Conservation (phyloP, 352 stramenopile species). For the Phytophthora aleatoria region DNA sequence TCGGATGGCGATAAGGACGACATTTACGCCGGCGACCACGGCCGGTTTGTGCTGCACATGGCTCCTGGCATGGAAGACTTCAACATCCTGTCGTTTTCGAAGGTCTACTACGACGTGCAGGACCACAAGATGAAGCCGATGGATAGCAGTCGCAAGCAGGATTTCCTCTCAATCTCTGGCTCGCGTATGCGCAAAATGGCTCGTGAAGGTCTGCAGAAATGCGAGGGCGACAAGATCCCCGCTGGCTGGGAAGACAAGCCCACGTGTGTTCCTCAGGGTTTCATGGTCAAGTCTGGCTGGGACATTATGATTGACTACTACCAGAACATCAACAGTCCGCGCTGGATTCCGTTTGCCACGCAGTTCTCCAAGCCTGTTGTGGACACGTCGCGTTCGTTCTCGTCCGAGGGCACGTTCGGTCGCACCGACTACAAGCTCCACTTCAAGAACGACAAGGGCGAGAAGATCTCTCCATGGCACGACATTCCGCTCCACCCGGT, state of each 20-base stretch:
- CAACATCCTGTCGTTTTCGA: conserved; percentile 95
- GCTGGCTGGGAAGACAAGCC: conserved; percentile 75
- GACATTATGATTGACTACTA: conserved; percentile 99
- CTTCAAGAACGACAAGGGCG: conserved; percentile 69
- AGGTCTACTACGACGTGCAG: conserved; percentile 97
- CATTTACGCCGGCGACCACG: conserved; percentile 97
- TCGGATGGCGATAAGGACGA: conserved; percentile 94
- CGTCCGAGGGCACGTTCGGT: conserved; percentile 70
- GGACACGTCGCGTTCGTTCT: conserved; percentile 52
- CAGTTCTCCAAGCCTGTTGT: conserved; percentile 61
- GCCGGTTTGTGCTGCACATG: conserved; percentile 96
- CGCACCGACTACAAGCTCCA: conserved; percentile 77
- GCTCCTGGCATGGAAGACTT: conserved; percentile 95
- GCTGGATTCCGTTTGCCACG: conserved; percentile 81
- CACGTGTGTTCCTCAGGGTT: conserved; percentile 96
- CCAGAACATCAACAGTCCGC: conserved; percentile 92
- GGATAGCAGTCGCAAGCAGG: conserved; percentile 89
- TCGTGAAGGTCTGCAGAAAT: conserved; percentile 94
- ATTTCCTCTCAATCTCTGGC: conserved; percentile 98
- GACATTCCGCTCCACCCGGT: conserved; percentile 92
- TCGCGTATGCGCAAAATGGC: conserved; percentile 97
- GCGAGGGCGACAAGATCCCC: conserved; percentile 70
- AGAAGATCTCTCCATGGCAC: conserved; percentile 97
- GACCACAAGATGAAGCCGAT: conserved; percentile 98
- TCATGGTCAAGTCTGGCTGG: conserved; percentile 99